Percentiles rank a stretch among this genome's conserved stretches.
These are phyloP conservation scores for Bocquillonia castaneifolia DNA, from an alignment of 441 rosid genomes.

Conservation along the genomic window DNA sequence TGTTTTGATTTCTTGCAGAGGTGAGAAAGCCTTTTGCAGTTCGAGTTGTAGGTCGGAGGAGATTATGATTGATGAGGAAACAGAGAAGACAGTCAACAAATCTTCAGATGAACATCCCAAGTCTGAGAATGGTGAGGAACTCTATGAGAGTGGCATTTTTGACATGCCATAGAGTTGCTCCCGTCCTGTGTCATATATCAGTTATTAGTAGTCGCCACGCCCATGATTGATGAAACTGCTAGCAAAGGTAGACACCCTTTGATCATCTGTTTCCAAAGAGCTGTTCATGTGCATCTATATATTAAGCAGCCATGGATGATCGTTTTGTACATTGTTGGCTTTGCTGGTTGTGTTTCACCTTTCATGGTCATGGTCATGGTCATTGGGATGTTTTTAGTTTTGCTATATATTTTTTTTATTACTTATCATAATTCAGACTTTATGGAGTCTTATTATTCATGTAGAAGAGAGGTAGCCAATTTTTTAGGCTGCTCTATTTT, in stretches of 20 bases:
- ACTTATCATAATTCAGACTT: constrained; percentile 24
- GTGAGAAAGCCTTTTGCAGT: constrained; percentile 85
- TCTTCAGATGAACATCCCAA: constrained; percentile 20
- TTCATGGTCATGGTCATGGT: constrained; percentile 41
- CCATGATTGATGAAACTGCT: constrained; percentile 35
- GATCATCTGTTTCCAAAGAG: constrained; percentile 57
- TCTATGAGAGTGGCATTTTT: constrained; percentile 39
- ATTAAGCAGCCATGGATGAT: constrained; percentile 79
- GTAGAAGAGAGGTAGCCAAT: constrained; percentile 28
- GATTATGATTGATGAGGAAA: constrained; percentile 57
- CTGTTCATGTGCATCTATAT: constrained; percentile 54
- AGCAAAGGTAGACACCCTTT: constrained; percentile 26
- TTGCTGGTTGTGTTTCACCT: constrained; percentile 34
- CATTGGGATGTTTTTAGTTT: background rate
- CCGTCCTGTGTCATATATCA: background rate
- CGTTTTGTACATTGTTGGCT: constrained; percentile 51
- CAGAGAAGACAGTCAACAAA: constrained; percentile 30
- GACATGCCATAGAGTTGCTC: constrained; percentile 27
- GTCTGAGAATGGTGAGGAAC: constrained; percentile 27
- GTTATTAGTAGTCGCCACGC: constrained; percentile 22
- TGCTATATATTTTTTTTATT: constrained; percentile 16
- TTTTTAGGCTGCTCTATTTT: constrained; percentile 32
- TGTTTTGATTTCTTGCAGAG: constrained; percentile 44
- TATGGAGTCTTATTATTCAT: background rate
- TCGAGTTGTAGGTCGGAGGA: constrained; percentile 51